These are phyloP conservation scores for Plectranthus barbatus DNA, from an alignment of 257 asterid species.

Conservation along the genomic window DNA sequence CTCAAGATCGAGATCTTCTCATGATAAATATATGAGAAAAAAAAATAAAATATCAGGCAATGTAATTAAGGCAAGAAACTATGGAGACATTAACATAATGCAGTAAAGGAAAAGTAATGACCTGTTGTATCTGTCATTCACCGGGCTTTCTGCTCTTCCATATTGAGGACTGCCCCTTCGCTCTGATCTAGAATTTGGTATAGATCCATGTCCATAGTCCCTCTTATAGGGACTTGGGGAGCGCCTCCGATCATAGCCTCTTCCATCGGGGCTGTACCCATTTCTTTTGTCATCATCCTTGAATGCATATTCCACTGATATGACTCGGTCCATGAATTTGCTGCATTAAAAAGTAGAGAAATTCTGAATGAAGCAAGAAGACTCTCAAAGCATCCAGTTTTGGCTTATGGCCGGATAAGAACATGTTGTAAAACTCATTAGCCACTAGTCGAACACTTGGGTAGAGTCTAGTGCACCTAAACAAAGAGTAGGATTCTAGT, in stretches of 20 bases:
- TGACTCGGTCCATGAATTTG: slow-evolving; percentile 72
- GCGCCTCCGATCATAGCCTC: slow-evolving; percentile 61
- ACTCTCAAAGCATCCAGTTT: background rate
- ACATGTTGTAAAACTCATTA: too few species aligned
- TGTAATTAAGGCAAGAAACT: background rate
- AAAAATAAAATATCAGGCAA: background rate
- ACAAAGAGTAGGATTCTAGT: too few species aligned
- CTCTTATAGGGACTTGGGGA: slow-evolving; percentile 77
- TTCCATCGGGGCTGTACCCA: slow-evolving; percentile 67
- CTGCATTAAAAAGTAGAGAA: slow-evolving; percentile 28
- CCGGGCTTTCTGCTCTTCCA: slow-evolving; percentile 56
- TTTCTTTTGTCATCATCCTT: slow-evolving; percentile 66
- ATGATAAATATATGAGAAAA: background rate
- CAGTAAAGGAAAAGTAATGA: background rate
- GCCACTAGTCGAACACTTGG: too few species aligned
- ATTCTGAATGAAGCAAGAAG: slow-evolving; percentile 3
- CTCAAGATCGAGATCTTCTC: slow-evolving; percentile 51
- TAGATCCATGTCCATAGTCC: slow-evolving; percentile 73
- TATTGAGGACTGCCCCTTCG: slow-evolving; percentile 54
- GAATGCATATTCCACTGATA: slow-evolving; percentile 78
- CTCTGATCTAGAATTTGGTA: slow-evolving; percentile 51
- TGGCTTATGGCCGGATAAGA: too few species aligned
- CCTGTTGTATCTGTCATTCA: slow-evolving; percentile 56
- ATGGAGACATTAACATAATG: background rate
- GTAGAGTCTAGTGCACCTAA: too few species aligned